phyloP scores from a whole-genome alignment of 345 rosid genomes.

The Mallotus nudiflorus region DNA sequence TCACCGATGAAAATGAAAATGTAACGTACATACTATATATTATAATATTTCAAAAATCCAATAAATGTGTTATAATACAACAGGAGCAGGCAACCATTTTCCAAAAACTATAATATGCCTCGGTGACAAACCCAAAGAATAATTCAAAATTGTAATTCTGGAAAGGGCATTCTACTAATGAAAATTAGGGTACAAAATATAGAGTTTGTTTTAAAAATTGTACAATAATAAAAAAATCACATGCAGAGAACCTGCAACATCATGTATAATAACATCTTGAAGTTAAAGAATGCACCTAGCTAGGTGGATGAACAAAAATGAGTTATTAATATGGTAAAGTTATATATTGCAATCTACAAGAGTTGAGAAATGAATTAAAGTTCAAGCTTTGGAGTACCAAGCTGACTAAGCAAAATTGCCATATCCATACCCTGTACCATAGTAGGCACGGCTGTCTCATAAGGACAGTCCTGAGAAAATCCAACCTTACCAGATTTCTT shows the following conservation, averaged over 20 bases:
- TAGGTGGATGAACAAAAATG: too few species aligned
- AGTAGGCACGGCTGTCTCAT: slow-evolving; percentile 68
- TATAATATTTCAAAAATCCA: too few species aligned
- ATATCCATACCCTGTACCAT: slow-evolving; percentile 78
- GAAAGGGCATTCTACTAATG: neutral
- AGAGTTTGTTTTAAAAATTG: neutral
- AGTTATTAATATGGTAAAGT: neutral
- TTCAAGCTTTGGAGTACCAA: slow-evolving; percentile 53
- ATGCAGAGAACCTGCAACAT: neutral
- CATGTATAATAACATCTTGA: neutral
- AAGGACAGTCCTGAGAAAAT: slow-evolving; percentile 68
- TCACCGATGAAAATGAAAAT: too few species aligned
- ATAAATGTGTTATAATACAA: too few species aligned
- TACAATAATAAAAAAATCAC: neutral
- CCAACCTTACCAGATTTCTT: slow-evolving; percentile 57
- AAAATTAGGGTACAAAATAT: neutral
- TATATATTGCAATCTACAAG: slow-evolving; percentile 6
- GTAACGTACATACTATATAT: too few species aligned
- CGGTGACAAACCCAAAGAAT: too few species aligned
- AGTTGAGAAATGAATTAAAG: slow-evolving; percentile 37
- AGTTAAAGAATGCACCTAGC: slow-evolving; percentile 13
- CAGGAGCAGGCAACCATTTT: neutral
- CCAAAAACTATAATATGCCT: too few species aligned
- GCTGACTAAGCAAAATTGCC: slow-evolving; percentile 68
- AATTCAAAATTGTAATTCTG: neutral